Conservation (phyloP, 139 green algal species). For the Diplosphaera chodatii region DNA sequence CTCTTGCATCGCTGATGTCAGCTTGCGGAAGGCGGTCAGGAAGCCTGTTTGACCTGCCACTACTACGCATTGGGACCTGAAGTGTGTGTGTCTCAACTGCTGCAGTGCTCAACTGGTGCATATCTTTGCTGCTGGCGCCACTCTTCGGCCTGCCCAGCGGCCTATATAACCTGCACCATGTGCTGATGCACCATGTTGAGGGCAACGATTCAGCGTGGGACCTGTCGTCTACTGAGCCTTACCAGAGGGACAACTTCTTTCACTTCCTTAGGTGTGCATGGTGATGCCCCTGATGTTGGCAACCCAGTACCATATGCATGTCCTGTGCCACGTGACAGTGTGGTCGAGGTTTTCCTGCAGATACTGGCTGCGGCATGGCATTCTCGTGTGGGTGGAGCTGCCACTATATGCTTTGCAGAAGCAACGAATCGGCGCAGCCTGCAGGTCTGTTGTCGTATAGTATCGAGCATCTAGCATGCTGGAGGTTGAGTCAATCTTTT, state of each 20-base stretch:
- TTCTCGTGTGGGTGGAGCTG: slow-evolving; percentile 61
- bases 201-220: slow-evolving; percentile 36
- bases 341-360: slow-evolving; percentile 9
- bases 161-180: slow-evolving; percentile 76
- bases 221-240: slow-evolving; percentile 75
- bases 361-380: slow-evolving; percentile 69
- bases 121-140: slow-evolving; percentile 43
- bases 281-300: background rate
- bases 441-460: too few relatives aligned
- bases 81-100: too few relatives aligned
- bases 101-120: slow-evolving; percentile 35
- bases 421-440: slow-evolving; percentile 20
- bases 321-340: background rate
- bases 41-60: background rate
- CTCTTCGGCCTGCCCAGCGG: slow-evolving; percentile 69
- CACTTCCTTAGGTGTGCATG: slow-evolving; percentile 53
- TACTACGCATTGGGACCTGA: background rate
- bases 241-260: slow-evolving; percentile 59
- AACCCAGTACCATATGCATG: too few relatives aligned
- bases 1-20: too few relatives aligned
- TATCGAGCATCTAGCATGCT: too few relatives aligned
- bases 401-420: slow-evolving; percentile 43
- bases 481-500: too few relatives aligned
- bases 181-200: slow-evolving; percentile 83
- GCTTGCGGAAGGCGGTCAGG: too few relatives aligned